Conservation (phyloP, 345 rosid genomes). For the Erodium maritimum region DNA sequence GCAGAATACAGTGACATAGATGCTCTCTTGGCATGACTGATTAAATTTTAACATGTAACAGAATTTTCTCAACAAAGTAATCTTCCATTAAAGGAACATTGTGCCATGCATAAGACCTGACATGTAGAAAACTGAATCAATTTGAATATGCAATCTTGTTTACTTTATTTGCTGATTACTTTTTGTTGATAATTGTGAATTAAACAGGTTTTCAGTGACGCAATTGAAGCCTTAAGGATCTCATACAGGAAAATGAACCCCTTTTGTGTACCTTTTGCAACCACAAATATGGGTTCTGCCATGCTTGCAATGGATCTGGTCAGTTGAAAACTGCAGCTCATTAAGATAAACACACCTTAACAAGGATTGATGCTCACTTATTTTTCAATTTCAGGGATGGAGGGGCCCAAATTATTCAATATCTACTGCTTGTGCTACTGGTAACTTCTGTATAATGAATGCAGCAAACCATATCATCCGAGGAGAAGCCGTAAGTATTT, state of each 20-base stretch:
- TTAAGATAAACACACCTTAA: background rate
- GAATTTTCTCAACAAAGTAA: no score
- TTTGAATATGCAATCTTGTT: background rate
- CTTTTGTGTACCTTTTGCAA: conserved; percentile 89
- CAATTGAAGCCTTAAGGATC: conserved; percentile 81
- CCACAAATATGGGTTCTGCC: conserved; percentile 99
- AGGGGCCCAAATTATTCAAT: conserved; percentile 98
- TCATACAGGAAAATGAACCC: conserved; percentile 92
- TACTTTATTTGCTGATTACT: background rate
- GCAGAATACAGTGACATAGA: background rate
- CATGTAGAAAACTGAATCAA: no score
- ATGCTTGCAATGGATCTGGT: conserved; percentile 99
- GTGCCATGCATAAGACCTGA: no score
- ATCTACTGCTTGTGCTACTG: conserved; percentile 91
- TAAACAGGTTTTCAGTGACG: conserved; percentile 77
- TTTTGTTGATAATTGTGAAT: background rate
- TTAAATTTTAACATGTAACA: background rate
- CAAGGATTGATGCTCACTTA: conserved; percentile 7
- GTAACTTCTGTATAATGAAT: conserved; percentile 86
- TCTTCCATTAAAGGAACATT: no score
- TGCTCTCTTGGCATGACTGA: no score
- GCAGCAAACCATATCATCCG: conserved; percentile 91
- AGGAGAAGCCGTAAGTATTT: conserved; percentile 89
- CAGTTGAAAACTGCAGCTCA: conserved; percentile 15
- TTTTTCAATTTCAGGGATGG: conserved; percentile 57